Conservation (phyloP, 2,329 filamentous ascomycete genomes). For the Trichophyton benhamiae region DNA sequence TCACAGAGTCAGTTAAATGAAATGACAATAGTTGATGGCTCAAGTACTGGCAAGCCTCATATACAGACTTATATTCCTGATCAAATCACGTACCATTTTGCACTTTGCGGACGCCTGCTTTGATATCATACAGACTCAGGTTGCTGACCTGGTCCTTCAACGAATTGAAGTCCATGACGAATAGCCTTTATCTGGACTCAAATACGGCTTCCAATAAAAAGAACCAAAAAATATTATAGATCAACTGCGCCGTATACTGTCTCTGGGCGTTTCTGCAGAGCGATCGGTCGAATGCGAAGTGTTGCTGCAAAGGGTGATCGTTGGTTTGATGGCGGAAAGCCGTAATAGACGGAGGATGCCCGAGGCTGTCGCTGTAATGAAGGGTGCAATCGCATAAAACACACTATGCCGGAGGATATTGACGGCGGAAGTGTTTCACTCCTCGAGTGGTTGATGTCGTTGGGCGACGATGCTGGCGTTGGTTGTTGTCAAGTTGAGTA, state of each 20-base stretch:
- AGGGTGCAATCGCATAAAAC: not conserved
- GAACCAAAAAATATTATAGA: not conserved
- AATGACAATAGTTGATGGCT: not conserved
- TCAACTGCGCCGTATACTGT: not conserved
- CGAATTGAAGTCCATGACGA: constrained; percentile 69
- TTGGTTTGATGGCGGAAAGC: not conserved
- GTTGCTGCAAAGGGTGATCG: not conserved
- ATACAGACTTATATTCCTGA: not conserved
- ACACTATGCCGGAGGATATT: not conserved
- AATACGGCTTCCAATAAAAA: not conserved
- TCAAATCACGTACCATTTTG: constrained; percentile 63
- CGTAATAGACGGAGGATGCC: not conserved
- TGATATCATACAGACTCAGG: constrained; percentile 87
- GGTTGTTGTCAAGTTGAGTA: not conserved
- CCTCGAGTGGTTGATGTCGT: not conserved
- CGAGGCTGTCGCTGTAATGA: not conserved
- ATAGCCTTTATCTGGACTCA: not conserved
- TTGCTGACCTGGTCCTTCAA: constrained; percentile 81
- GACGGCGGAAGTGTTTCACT: not conserved
- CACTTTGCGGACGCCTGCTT: constrained; percentile 86
- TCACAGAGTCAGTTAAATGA: not conserved
- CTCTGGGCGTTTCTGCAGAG: not conserved
- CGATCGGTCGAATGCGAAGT: not conserved
- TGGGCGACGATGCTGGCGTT: not conserved
- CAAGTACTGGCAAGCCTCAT: not conserved